Base-by-base conservation (phyloP, 2,329 filamentous ascomycete genomes). In the Penicillium vulpinum region DNA sequence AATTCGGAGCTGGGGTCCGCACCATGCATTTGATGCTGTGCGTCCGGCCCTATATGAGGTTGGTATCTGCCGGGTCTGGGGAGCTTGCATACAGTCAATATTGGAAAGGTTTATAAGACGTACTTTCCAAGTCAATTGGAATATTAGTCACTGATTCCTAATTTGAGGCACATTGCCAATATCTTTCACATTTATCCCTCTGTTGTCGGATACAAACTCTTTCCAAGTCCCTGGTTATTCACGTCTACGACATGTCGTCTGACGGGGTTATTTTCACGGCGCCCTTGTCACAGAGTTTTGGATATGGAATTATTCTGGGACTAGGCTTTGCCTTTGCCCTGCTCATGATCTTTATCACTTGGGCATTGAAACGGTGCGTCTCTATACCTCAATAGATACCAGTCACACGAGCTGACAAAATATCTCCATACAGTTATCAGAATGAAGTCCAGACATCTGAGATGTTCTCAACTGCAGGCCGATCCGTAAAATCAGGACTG, bases 391-490 rank as follows among this genome's bases (percentile, higher is more conserved):
- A 10, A 26, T 44, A 16, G 7, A 18, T 11, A 1, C 13, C 3
- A 22, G 7, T 28, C 29, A 9, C 22, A 28, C 7, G 10, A 26
- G 28, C 51, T 60, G 36, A 63, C 40, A 8, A 18, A 21, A n/a
- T 21, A 29, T 0, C 4, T 2, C 28, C 43, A 51, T 21, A 56
- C 49, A 81, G 83, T 62, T 88, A 88, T 70, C 86, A 88, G 67
- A 81, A 87, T 79, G 91, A 78, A 70, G 73, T 92, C 3, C 91
- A 96, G 73, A 96, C 92, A 0, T 92, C 89, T 0, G 92, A 96
- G 77, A 94, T 92, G 85, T 96, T 96, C 80, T 92, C 84, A 62
- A 96, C 92, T 0, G 92, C 92, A 48, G 91, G 91, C 18, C 83
- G 92, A 60, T 92, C 90, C 1, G 90, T 96, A 63, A 96, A 96